Conservation (phyloP, 345 rosid genomes). For the Durio zibethinus region DNA sequence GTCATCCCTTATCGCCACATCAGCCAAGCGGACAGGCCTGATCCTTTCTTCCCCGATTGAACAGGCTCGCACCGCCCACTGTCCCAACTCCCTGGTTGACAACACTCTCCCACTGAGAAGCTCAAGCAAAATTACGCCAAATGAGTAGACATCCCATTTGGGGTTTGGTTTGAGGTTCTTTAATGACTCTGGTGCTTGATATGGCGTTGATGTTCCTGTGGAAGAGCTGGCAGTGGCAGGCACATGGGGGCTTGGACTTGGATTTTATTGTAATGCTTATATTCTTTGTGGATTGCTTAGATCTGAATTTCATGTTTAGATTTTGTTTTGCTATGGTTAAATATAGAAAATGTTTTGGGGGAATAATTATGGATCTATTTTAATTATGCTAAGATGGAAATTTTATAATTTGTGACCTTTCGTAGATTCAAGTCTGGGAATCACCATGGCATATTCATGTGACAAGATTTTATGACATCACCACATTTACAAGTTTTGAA, state of each 20-base stretch:
- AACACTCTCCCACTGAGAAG: slow-evolving; percentile 66
- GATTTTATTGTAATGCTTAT: no score
- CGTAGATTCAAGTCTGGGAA: background rate
- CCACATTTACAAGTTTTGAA: background rate
- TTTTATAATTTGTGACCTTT: background rate
- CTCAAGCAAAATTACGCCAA: slow-evolving; percentile 66
- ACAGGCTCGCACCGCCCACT: slow-evolving; percentile 33
- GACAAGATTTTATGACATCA: background rate
- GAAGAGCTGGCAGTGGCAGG: slow-evolving; percentile 32
- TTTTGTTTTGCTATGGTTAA: background rate
- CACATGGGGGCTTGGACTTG: no score
- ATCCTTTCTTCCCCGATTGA: slow-evolving; percentile 43
- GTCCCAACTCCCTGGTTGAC: slow-evolving; percentile 48
- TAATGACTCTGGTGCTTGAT: slow-evolving; percentile 77
- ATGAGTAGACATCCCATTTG: slow-evolving; percentile 87
- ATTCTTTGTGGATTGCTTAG: background rate
- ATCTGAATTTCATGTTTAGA: background rate
- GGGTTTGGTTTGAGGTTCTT: slow-evolving; percentile 53
- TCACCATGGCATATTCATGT: background rate
- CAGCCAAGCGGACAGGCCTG: slow-evolving; percentile 52
- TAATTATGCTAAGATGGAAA: background rate
- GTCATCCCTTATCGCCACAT: slow-evolving; percentile 51
- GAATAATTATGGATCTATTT: background rate
- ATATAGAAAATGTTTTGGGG: background rate
- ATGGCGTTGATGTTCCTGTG: slow-evolving; percentile 21